Percentiles rank a stretch among this genome's conserved stretches.
Conservation (phyloP, 352 stramenopile genomes). For the Phytophthora tubulina region DNA sequence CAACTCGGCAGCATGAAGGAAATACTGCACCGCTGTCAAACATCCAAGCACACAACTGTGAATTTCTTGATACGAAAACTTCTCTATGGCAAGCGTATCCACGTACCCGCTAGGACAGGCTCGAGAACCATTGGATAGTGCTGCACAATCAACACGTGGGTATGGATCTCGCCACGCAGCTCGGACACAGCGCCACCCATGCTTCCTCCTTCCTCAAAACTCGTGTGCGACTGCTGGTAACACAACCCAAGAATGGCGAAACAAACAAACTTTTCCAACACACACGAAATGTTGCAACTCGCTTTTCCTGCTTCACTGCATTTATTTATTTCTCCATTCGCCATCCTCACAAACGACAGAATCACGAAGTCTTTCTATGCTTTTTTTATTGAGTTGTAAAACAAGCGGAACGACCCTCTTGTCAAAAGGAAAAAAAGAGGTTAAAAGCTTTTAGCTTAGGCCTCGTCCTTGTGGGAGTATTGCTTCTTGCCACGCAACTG, state of each 20-base stretch:
- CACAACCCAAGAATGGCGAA: constrained; percentile 2
- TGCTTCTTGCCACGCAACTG: constrained; percentile 91
- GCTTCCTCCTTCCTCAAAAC: not conserved
- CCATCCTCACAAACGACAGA: not conserved
- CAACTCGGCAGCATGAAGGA: constrained; percentile 68
- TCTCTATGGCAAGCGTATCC: not conserved
- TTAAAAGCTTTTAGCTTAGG: constrained; percentile 22
- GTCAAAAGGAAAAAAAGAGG: constrained; percentile 5
- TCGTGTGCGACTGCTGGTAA: constrained; percentile 20
- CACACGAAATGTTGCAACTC: not conserved
- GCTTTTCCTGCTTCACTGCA: constrained; percentile 24
- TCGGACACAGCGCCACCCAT: constrained; percentile 81
- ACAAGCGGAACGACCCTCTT: not conserved
- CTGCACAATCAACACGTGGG: constrained; percentile 64
- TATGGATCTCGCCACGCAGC: constrained; percentile 71
- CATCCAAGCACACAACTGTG: not conserved
- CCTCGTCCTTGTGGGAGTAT: constrained; percentile 76
- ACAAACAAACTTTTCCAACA: not conserved
- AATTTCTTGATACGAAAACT: not conserved
- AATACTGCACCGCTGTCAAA: constrained; percentile 65
- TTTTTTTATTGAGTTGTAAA: constrained; percentile 18
- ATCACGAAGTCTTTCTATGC: constrained; percentile 35
- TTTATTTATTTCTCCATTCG: constrained; percentile 36
- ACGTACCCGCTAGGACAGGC: constrained; percentile 57
- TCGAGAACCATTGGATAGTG: constrained; percentile 73